Base-by-base conservation (phyloP, 2,329 filamentous ascomycete species). In the Sporothrix pallida region DNA sequence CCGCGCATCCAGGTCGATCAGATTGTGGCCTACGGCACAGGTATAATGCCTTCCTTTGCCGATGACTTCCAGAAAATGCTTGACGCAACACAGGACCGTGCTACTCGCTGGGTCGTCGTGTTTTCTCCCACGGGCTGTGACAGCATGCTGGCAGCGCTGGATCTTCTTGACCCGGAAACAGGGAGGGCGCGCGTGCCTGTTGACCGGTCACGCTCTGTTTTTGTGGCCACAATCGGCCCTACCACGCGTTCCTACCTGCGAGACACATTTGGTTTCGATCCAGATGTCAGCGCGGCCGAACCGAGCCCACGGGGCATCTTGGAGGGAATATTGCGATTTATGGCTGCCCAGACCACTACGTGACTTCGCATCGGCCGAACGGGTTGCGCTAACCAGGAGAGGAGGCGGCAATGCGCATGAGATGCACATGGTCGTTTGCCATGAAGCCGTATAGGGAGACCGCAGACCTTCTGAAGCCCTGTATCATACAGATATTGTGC, bases 151-250 rank as follows among this genome's bases (percentile, higher is more conserved):
- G 82, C 83, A 7, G 84, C 83, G 1, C 79, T 92, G 70, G 87
- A 84, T 2, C 77, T 87, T 76, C 78, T 90, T 20, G 86, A 89
- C 73, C 78, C 81, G 5, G 79, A 80, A 20, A 86, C 84, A 0
- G 83, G 83, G 23, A 37, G 46, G 48, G 77, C 76, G 44, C 79
- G 72, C 12, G 20, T 5, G 6, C 26, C 46, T 0, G 23, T 50
- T 8, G 23, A 42, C 7, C n/a, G 31, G 8, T 80, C 42, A 10
- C 74, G 70, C 10, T 86, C 81, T 70, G 91, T 90, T 0, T 90
- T 88, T 75, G 85, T 98, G 75, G 93, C 92, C 15, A 97, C 95
- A 0, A 99, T 99, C 81, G 96, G 96, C 0, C 95, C 96, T 13
- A 99, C 96, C 20, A 99, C 96, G 12, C 87, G 91, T 76, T 90